Evolutionary conservation across 2,329 filamentous ascomycete genomes (phyloP), one percentile per base, ranked within the genome.

Genomic region (Bretziella fagacearum): DNA sequence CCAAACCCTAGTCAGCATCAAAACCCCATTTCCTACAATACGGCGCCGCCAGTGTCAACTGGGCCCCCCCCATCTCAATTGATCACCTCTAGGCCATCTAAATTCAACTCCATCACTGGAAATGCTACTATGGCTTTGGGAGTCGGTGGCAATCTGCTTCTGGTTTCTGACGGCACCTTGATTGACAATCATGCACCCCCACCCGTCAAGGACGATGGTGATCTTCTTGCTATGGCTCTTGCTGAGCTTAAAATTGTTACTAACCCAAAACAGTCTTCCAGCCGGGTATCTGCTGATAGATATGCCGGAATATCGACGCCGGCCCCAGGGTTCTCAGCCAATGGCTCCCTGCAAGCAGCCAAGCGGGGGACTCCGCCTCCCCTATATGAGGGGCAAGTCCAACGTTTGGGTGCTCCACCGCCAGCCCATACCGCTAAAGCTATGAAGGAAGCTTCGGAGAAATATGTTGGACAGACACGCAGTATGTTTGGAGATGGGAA

Each of bases 221-320:
- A 98, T 56, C 91, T 91, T 0, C 94, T 98, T 57, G 91, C 89
- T 2, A 74, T 84, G 55, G 93, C 91, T 20, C 70, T 98, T 6
- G 91, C 89, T 8, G 89, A 98, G 57, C 70, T 98, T 29, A 96
- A 93, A 64, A 84, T 81, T 1, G 81, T 87, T 3, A 71, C 69
- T 1, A 73, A 68, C 13, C 30, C 18, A 17, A 96, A 96, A 62
- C 81, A 87, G 55, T 74, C 84, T 5, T 79, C 79, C 3, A 70
- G 74, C 42, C 77, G 93, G n/a, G 77, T 94, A 51, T 93, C 91
- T n/a, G 91, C 87, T 15, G 93, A 98, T 60, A 79, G 84, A 51
- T 95, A 94, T 62, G 84, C 93, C 58, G 89, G 91, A n/a, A 80
- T 98, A 52, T 68, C 83, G 10, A 94, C 89, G 1, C 89, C 91